These are phyloP conservation scores for Ceratocystis papillata DNA, from an alignment of 2,329 filamentous ascomycete species.

Conservation along the genomic window DNA sequence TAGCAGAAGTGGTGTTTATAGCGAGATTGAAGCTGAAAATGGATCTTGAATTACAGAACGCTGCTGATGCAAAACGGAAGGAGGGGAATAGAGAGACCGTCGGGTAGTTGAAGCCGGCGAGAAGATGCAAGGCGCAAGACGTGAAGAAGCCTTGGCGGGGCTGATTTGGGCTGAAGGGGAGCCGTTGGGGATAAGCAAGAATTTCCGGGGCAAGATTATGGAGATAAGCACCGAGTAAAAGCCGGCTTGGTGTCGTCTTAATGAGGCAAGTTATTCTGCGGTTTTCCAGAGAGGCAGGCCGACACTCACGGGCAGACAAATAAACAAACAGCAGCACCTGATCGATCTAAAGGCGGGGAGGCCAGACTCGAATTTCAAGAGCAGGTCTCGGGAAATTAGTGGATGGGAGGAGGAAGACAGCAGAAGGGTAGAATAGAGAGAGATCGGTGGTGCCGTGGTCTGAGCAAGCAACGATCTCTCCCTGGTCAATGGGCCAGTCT, in stretches of 20 bases:
- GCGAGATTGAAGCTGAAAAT: neutral
- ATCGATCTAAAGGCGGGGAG: too few species aligned
- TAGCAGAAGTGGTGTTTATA: neutral
- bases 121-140: neutral
- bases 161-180: neutral
- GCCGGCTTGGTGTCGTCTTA: neutral
- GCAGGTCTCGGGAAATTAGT: neutral
- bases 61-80: neutral
- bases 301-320: too few species aligned
- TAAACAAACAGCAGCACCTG: too few species aligned
- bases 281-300: too few species aligned
- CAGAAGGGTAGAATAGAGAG: constrained; percentile 8
- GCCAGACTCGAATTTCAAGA: neutral
- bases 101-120: neutral
- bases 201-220: neutral
- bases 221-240: constrained; percentile 2
- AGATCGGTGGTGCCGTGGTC: constrained; percentile 17
- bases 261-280: too few species aligned
- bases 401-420: neutral
- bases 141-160: neutral
- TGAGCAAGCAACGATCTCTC: constrained; percentile 21
- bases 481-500: constrained; percentile 16
- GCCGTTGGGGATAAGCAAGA: neutral
- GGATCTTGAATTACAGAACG: neutral
- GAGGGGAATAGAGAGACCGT: neutral